A percentile compares a stretch with the other conserved stretches of the same genome.
phyloP scores from a whole-genome alignment of 1,284 basidiomycete species.

The Microbotryum silenes-acaulis region DNA sequence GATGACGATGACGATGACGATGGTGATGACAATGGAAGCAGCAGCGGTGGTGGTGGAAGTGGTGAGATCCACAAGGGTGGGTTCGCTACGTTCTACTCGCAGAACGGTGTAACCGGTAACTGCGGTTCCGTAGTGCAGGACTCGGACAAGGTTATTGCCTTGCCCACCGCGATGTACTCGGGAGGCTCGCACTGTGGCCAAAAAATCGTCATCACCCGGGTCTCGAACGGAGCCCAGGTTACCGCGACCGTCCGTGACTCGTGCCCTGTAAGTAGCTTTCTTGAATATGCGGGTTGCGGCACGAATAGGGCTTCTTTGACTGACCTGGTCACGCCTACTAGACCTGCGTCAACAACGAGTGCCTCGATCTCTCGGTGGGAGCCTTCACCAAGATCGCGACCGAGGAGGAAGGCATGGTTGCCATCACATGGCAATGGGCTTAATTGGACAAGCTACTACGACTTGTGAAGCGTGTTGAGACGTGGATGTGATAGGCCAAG shows the following conservation, averaged over 20 bases:
- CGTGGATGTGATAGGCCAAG: too few species aligned
- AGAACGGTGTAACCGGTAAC: constrained; percentile 5
- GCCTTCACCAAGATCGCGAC: constrained; percentile 2
- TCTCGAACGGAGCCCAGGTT: constrained; percentile 50
- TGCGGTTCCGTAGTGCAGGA: constrained; percentile 1
- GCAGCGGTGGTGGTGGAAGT: too few species aligned
- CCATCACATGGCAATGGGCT: too few species aligned
- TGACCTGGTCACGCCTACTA: neutral
- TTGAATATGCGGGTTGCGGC: too few species aligned
- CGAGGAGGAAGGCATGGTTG: neutral
- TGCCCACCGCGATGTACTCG: constrained; percentile 19
- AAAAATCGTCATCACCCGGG: constrained; percentile 7
- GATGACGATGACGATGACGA: too few species aligned
- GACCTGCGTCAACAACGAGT: constrained; percentile 1
- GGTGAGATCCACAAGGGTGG: neutral
- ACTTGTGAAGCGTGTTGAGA: too few species aligned
- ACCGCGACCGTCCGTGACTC: constrained; percentile 62
- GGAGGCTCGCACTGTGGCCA: constrained; percentile 56
- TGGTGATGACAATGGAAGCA: too few species aligned
- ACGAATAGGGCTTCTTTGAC: too few species aligned
- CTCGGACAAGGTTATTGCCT: constrained; percentile 1
- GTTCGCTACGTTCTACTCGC: constrained; percentile 2
- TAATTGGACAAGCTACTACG: too few species aligned
- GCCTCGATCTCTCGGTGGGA: neutral
- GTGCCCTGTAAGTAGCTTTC: constrained; percentile 47